Evolutionary conservation across 2,329 filamentous ascomycete genomes (phyloP).

Genomic region (Westerdykella ornata): DNA sequence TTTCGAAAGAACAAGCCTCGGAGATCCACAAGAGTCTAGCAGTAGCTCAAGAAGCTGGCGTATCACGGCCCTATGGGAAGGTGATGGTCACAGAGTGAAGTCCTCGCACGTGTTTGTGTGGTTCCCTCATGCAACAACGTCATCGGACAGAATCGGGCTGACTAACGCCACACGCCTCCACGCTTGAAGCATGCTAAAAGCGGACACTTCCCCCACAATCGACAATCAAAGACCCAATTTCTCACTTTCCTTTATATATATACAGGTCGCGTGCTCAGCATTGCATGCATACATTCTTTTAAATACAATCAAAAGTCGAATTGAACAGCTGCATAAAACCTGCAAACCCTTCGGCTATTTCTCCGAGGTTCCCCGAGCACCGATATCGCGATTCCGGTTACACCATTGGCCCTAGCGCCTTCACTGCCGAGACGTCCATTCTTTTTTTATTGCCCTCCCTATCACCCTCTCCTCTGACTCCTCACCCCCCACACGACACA

Average conservation of each 20-base stretch:
- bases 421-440: not conserved
- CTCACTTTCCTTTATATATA: not conserved
- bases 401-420: not conserved
- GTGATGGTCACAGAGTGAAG: not conserved
- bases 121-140: not conserved
- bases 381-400: not conserved
- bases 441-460: not conserved
- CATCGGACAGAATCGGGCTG: not conserved
- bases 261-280: not conserved
- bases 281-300: conserved; percentile 1
- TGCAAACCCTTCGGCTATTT: no score
- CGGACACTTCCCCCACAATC: not conserved
- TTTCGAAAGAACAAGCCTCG: not conserved
- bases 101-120: not conserved
- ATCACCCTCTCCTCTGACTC: not conserved
- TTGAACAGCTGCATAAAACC: no score
- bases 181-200: not conserved
- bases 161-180: not conserved
- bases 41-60: not conserved
- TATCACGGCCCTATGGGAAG: not conserved
- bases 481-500: not conserved
- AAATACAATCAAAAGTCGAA: not conserved
- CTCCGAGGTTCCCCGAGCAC: not conserved
- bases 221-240: not conserved
- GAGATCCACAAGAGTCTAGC: not conserved